These are phyloP conservation scores for Boletellus ananiceps DNA, from an alignment of 768 basidiomycete species.

Conservation along the genomic window DNA sequence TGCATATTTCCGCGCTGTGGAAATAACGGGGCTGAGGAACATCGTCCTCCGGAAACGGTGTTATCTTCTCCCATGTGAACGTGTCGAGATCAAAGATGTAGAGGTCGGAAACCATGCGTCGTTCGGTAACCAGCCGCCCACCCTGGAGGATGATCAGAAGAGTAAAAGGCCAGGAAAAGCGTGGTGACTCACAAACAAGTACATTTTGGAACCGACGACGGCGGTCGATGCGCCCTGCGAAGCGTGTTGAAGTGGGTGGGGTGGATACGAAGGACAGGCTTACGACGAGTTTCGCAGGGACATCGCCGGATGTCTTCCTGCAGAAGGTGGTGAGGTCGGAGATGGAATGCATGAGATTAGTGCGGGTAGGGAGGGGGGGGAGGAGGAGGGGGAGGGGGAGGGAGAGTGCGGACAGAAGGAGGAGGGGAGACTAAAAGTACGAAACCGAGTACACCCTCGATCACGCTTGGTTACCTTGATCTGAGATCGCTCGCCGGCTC, in stretches of 20 bases:
- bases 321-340: slow-evolving; percentile 87
- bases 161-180: not conserved
- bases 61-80: slow-evolving; percentile 73
- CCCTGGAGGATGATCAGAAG: slow-evolving; percentile 46
- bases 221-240: slow-evolving; percentile 85
- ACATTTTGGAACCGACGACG: slow-evolving; percentile 82
- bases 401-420: slow-evolving; percentile 13
- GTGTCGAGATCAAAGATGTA: slow-evolving; percentile 85
- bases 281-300: slow-evolving; percentile 85
- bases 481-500: slow-evolving; percentile 28
- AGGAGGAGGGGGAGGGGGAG: slow-evolving; percentile 2
- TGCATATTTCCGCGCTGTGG: slow-evolving; percentile 86
- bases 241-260: not conserved
- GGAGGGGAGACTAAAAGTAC: slow-evolving; percentile 18
- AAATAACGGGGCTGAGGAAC: slow-evolving; percentile 88
- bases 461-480: slow-evolving; percentile 15
- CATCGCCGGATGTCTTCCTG: slow-evolving; percentile 77
- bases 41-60: slow-evolving; percentile 57
- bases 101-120: slow-evolving; percentile 86
- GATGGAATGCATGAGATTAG: slow-evolving; percentile 62
- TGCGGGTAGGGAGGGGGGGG: slow-evolving; percentile 1
- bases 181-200: slow-evolving; percentile 66
- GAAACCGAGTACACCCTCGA: slow-evolving; percentile 10
- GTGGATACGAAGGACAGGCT: slow-evolving; percentile 25
- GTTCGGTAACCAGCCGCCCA: slow-evolving; percentile 80